Conservation (phyloP, 2,329 filamentous ascomycete genomes). For the Penicillium sp. region DNA sequence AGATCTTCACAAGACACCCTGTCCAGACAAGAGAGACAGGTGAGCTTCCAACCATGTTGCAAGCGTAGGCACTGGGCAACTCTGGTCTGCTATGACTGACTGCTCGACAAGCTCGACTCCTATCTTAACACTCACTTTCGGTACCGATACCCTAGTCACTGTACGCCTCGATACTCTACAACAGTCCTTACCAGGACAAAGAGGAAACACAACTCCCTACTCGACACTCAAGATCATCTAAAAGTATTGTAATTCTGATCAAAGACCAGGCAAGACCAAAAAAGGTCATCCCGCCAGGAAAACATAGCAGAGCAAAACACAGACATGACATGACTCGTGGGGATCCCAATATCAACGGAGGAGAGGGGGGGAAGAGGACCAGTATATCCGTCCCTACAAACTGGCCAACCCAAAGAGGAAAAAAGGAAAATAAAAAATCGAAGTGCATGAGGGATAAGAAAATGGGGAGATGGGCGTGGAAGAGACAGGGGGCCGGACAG, state of each 20-base stretch:
- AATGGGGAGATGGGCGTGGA: background rate
- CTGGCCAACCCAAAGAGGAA: constrained; percentile 20
- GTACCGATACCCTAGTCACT: no score
- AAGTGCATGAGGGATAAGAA: constrained; percentile 1
- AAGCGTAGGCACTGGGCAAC: no score
- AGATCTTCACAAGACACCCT: no score
- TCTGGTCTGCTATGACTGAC: no score
- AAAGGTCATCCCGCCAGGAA: constrained; percentile 20
- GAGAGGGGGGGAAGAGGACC: constrained; percentile 18
- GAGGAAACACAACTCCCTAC: background rate
- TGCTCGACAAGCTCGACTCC: no score
- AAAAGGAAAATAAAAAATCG: constrained; percentile 23
- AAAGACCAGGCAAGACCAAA: constrained; percentile 13
- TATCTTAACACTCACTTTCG: no score
- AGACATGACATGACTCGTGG: constrained; percentile 33
- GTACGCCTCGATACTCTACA: no score
- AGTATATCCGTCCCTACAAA: constrained; percentile 26
- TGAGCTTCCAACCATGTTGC: no score
- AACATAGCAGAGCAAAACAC: constrained; percentile 24
- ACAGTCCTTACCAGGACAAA: background rate
- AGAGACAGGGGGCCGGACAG: background rate
- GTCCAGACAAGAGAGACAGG: no score
- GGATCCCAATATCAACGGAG: constrained; percentile 25
- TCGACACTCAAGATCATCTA: background rate
- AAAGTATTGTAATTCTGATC: constrained; percentile 3